Evolutionary conservation across 768 basidiomycete species (phyloP), one percentile per base, ranked within the genome.

Genomic region (Leccinum aurantiacum): DNA sequence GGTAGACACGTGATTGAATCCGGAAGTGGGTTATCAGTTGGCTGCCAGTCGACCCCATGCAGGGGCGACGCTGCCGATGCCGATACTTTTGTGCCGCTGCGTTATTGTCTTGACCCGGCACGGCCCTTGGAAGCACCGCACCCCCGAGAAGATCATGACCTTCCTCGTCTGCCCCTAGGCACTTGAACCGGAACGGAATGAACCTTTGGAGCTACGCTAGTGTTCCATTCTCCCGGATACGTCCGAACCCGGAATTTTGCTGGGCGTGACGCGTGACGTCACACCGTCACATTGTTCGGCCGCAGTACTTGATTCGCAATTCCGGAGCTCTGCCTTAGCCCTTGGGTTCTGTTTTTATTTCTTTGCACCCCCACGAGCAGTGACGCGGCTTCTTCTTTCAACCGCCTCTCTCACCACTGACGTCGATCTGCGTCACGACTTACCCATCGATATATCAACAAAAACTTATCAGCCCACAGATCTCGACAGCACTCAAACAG

Each of bases 71-170:
- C 24, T 29, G 29, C 25, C 33, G 4, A 2, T 64, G 54, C 61
- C 56, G 29, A 38, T 0, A 38, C 37, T 17, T 24, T 24, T 61
- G 33, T 56, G 54, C 31, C 9, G 46, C 24, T 37, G 27, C 8
- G 10, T 19, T 37, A 29, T 56, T 56, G 54, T 62, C 25, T 17
- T 17, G n/a, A 10, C 44, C 19, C 37, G 4, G 7, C 33, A 15
- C 25, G 27, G 52, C 15, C 53, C 35, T 29, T 41, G 38, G 59
- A 61, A 54, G 48, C 38, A 10, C 59, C 48, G 52, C 9, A 41
- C 9, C 27, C 50, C 24, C 7, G 25, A 57, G 33, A 15, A 57
- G 44, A n/a, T 57, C 29, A 10, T 15, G 11, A 2, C 24, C 33
- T 57, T 29, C 9, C 11, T 14, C 15, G 35, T 24, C 31, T 17